A percentile compares a stretch with the other conserved stretches of the same genome.
phyloP scores from a whole-genome alignment of 2,329 filamentous ascomycete genomes.

The Xylariales sp. region DNA sequence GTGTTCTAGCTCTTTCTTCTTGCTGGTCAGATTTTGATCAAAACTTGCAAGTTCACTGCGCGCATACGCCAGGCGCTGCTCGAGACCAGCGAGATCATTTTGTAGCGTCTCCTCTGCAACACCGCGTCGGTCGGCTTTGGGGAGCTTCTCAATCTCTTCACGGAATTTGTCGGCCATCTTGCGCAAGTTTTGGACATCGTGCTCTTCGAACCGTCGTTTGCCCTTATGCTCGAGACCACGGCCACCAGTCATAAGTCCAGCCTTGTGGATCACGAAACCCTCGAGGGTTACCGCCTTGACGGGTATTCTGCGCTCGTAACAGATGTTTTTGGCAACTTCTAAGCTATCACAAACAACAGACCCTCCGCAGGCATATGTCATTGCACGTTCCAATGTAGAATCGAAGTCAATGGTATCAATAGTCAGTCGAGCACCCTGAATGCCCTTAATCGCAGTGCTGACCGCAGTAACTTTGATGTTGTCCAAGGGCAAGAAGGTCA shows the following conservation, averaged over 20 bases:
- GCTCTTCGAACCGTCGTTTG: constrained; percentile 83
- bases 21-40: constrained; percentile 78
- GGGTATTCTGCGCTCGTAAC: constrained; percentile 77
- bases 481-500: constrained; percentile 94
- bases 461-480: constrained; percentile 93
- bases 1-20: constrained; percentile 75
- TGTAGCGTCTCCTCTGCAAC: constrained; percentile 77
- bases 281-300: constrained; percentile 94
- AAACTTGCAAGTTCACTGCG: constrained; percentile 74
- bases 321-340: constrained; percentile 81
- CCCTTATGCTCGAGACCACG: constrained; percentile 71
- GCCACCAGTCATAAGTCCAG: constrained; percentile 93
- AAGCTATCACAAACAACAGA: constrained; percentile 91
- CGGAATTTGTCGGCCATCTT: constrained; percentile 71
- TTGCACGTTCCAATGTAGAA: constrained; percentile 79
- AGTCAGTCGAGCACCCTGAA: constrained; percentile 79
- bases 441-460: constrained; percentile 85
- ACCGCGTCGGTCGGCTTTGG: constrained; percentile 70
- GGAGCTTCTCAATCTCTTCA: constrained; percentile 74
- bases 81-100: constrained; percentile 73
- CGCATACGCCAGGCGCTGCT: constrained; percentile 67
- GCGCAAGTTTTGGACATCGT: constrained; percentile 81
- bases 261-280: constrained; percentile 95
- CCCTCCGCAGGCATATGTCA: constrained; percentile 91
- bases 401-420: constrained; percentile 98